Base-by-base conservation (phyloP, 2,329 filamentous ascomycete genomes). In the Verticillium klebahnii region DNA sequence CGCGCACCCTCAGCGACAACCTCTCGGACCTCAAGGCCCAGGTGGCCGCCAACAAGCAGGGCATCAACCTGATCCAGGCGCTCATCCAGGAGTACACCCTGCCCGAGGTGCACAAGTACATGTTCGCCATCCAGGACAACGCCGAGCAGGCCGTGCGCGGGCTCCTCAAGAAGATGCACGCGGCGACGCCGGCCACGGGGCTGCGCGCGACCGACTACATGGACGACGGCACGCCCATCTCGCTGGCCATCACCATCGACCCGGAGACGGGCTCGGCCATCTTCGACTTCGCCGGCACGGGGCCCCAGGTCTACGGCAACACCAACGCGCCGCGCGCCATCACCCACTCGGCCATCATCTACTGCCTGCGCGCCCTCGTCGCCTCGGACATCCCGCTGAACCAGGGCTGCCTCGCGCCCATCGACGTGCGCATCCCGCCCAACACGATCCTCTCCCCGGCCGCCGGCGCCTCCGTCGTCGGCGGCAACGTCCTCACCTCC, bases 371-470 rank as follows among this genome's bases (percentile, higher is more conserved):
- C 56, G 91, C 88, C 69, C 82, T 96, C 62, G 92, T 96, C 68
- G 87, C 85, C 40, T 86, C 91, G 66, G 90, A 94, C 67, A 93
- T 96, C 15, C 92, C 92, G 0, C 82, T 96, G 4, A 96, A 96
- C 76, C 92, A 96, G 75, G 92, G 92, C 66, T 96, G 92, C 66
- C 80, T 95, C 2, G 85, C 85, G 58, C 91, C 92, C 0, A 90
- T 95, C 68, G 82, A 86, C 60, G 89, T 95, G 70, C 80, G 81
- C 56, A 92, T 94, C 58, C 90, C 91, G 0, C 83, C 86, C 8
- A 85, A 86, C 66, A 89, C 85, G 12, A 89, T 95, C 71, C 83
- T 96, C 36, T 89, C 85, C 0, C 92, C 92, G 0, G 90, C 88
- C 0, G 88, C 89, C 70, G 87, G 87, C 57, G 90, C 91, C 0